Conservation (phyloP, 2,329 filamentous ascomycete genomes). For the Neonectria magnoliae region DNA sequence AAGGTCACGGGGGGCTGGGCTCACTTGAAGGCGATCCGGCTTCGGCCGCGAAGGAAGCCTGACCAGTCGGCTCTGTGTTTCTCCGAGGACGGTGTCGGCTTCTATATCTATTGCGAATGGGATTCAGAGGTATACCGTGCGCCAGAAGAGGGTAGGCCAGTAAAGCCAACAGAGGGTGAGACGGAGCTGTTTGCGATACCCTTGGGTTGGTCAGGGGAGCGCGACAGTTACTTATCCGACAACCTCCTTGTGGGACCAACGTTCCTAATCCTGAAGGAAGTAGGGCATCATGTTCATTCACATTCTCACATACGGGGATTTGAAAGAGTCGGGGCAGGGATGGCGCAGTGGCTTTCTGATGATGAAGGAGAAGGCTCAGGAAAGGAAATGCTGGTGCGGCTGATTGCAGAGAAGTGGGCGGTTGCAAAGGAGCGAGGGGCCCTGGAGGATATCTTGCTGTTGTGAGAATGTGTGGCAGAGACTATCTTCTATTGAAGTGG, state of each 20-base stretch:
- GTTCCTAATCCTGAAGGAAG: neutral
- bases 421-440: neutral
- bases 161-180: no score
- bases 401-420: neutral
- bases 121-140: neutral
- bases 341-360: neutral
- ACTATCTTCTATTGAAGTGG: neutral
- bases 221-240: neutral
- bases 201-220: neutral
- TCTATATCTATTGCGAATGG: neutral
- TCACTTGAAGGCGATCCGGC: neutral
- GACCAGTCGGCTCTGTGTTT: neutral
- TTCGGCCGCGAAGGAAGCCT: neutral
- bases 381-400: neutral
- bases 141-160: neutral
- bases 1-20: constrained; percentile 1
- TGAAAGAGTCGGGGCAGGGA: neutral
- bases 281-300: neutral
- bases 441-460: neutral
- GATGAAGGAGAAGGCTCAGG: neutral
- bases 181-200: neutral
- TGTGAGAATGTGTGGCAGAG: neutral
- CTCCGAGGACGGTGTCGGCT: neutral
- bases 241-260: neutral
- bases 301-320: neutral